Conservation (phyloP, 2,329 filamentous ascomycete genomes). For the Coniochaeta hoffmannii region DNA sequence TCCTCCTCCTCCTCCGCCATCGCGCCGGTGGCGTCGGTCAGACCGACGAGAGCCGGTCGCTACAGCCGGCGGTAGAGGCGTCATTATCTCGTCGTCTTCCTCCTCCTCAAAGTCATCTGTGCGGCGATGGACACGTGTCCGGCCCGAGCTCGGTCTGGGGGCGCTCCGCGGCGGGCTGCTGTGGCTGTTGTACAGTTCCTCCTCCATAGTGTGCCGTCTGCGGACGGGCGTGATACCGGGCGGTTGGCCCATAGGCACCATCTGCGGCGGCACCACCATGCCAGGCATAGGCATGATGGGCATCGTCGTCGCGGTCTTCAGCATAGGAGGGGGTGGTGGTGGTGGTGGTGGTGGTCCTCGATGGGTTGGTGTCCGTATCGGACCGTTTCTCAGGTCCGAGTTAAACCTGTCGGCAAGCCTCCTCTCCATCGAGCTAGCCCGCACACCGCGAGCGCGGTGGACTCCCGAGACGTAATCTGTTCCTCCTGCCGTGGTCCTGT, state of each 20-base stretch:
- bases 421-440: slow-evolving; percentile 37
- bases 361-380: slow-evolving; percentile 10
- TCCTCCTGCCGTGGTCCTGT: slow-evolving; percentile 23
- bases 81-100: not conserved
- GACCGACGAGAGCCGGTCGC: not conserved
- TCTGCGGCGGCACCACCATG: not conserved
- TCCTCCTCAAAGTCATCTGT: not conserved
- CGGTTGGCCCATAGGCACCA: slow-evolving; percentile 1
- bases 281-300: not conserved
- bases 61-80: not conserved
- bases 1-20: not conserved
- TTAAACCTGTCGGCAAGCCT: slow-evolving; percentile 43
- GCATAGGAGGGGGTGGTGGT: not conserved
- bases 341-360: slow-evolving; percentile 3
- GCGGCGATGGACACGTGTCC: not conserved
- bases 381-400: slow-evolving; percentile 32
- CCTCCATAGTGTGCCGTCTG: slow-evolving; percentile 33
- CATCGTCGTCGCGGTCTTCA: not conserved
- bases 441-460: slow-evolving; percentile 33
- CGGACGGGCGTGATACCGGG: not conserved
- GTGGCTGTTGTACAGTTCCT: slow-evolving; percentile 28
- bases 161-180: slow-evolving; percentile 21
- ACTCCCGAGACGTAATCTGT: slow-evolving; percentile 36
- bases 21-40: not conserved
- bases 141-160: slow-evolving; percentile 4